Percentiles rank a stretch among this genome's conserved stretches.
These are phyloP conservation scores for Gossypium bickii DNA, from an alignment of 345 rosid genomes.

Conservation along the genomic window DNA sequence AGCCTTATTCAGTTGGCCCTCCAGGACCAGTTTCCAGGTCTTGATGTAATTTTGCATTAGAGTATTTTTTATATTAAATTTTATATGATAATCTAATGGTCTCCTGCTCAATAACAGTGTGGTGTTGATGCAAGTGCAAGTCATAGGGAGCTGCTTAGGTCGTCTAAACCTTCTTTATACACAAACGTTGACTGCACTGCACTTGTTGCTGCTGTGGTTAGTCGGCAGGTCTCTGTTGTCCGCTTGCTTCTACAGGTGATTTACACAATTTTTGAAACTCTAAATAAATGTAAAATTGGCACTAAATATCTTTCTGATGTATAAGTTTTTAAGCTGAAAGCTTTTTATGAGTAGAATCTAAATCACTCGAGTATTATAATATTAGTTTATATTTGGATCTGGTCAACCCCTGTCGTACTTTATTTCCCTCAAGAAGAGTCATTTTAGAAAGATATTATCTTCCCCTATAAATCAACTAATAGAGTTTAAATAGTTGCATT, in stretches of 20 bases:
- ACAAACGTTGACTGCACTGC: slow-evolving; percentile 84
- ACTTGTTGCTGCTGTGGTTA: slow-evolving; percentile 81
- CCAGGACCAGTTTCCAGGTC: not conserved
- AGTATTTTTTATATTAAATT: not conserved
- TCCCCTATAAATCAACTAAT: not conserved
- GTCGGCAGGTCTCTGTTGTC: slow-evolving; percentile 69
- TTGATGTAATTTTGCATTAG: not conserved
- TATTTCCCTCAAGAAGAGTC: not conserved
- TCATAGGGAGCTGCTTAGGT: slow-evolving; percentile 62
- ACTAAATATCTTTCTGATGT: not conserved
- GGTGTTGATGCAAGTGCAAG: slow-evolving; percentile 68
- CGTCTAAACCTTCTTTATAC: slow-evolving; percentile 85
- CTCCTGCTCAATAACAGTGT: slow-evolving; percentile 46
- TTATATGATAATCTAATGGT: slow-evolving; percentile 2
- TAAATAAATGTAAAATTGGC: not conserved
- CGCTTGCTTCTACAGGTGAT: slow-evolving; percentile 69
- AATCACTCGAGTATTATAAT: not conserved
- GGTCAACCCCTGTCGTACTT: not conserved
- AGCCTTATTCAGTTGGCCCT: not conserved
- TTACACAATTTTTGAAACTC: not conserved
- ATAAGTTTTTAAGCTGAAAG: not conserved
- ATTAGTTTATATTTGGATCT: not conserved
- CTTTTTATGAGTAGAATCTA: not conserved
- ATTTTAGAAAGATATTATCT: not conserved
- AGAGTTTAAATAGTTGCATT: not conserved